These are phyloP conservation scores for Verticillium nubilum DNA, from an alignment of 2,329 filamentous ascomycete species.

Conservation along the genomic window DNA sequence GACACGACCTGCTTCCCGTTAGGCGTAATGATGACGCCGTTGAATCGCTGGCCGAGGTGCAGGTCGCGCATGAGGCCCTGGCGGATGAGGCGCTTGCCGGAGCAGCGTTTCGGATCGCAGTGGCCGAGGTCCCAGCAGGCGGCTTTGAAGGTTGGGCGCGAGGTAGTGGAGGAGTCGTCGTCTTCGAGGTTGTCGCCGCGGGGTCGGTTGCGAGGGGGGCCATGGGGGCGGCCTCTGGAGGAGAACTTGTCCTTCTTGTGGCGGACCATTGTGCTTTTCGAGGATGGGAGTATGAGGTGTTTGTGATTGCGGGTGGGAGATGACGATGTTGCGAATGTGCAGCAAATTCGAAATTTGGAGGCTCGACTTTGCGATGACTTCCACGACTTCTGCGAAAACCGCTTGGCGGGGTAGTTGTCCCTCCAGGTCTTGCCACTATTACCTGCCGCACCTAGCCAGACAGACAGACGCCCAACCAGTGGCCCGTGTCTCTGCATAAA, in stretches of 20 bases:
- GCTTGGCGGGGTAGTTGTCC: neutral
- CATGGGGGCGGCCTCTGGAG: slow-evolving; percentile 63
- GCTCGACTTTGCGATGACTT: neutral
- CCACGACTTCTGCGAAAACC: neutral
- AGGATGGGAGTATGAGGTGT: neutral
- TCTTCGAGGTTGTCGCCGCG: slow-evolving; percentile 28
- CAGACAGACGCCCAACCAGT: too few relatives aligned
- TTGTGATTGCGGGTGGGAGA: neutral
- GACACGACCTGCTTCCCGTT: slow-evolving; percentile 85
- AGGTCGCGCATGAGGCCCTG: slow-evolving; percentile 91
- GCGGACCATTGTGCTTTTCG: slow-evolving; percentile 76
- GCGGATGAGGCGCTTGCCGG: slow-evolving; percentile 89
- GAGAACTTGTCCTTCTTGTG: slow-evolving; percentile 87
- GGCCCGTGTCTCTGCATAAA: too few relatives aligned
- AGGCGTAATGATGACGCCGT: slow-evolving; percentile 88
- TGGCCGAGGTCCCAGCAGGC: slow-evolving; percentile 98
- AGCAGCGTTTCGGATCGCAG: slow-evolving; percentile 95
- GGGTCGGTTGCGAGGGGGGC: slow-evolving; percentile 50
- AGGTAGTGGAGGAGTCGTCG: slow-evolving; percentile 15
- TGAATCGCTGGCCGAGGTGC: slow-evolving; percentile 84
- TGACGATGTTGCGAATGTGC: neutral
- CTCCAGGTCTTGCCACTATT: too few relatives aligned
- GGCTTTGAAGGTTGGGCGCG: slow-evolving; percentile 68
- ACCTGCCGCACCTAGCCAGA: too few relatives aligned
- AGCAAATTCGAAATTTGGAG: neutral